Evolutionary conservation across 495 filamentous ascomycete species (phyloP).

Genomic region (Cladorrhinum samala): DNA sequence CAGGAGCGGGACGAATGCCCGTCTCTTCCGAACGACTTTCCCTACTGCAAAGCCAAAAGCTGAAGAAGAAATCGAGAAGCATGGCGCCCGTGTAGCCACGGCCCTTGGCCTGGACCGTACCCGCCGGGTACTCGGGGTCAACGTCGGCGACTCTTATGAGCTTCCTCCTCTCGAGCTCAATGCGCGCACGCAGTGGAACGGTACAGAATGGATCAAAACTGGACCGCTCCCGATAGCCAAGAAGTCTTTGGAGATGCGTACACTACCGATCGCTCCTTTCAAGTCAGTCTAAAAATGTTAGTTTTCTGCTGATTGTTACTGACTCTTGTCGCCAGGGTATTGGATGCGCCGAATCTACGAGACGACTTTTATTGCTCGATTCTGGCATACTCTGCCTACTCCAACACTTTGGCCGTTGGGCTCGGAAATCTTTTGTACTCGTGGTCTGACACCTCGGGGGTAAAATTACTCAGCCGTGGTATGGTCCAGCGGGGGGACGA

Average conservation of each 20-base stretch:
- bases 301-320: no score
- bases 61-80: conserved; percentile 56
- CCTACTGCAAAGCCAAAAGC: conserved; percentile 37
- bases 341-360: conserved; percentile 80
- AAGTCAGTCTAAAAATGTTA: conserved; percentile 54
- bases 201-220: conserved; percentile 53
- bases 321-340: no score
- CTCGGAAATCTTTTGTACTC: conserved; percentile 74
- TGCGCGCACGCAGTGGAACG: conserved; percentile 45
- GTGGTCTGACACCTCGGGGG: conserved; percentile 69
- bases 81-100: conserved; percentile 71
- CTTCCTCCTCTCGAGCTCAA: conserved; percentile 8
- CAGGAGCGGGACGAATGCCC: conserved; percentile 67
- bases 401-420: conserved; percentile 76
- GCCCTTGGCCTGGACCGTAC: conserved; percentile 77
- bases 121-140: conserved; percentile 50
- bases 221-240: conserved; percentile 30
- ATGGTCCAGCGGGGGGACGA: conserved; percentile 12
- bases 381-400: conserved; percentile 72
- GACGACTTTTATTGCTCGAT: conserved; percentile 96
- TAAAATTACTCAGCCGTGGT: conserved; percentile 40
- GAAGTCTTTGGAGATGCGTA: conserved; percentile 19
- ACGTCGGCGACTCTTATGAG: conserved; percentile 11
- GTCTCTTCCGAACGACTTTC: conserved; percentile 66
- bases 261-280: conserved; percentile 67